Percentiles rank a stretch among this genome's conserved stretches.
phyloP scores from a whole-genome alignment of 179 eudicot genomes.

The Camellia oleifera region DNA sequence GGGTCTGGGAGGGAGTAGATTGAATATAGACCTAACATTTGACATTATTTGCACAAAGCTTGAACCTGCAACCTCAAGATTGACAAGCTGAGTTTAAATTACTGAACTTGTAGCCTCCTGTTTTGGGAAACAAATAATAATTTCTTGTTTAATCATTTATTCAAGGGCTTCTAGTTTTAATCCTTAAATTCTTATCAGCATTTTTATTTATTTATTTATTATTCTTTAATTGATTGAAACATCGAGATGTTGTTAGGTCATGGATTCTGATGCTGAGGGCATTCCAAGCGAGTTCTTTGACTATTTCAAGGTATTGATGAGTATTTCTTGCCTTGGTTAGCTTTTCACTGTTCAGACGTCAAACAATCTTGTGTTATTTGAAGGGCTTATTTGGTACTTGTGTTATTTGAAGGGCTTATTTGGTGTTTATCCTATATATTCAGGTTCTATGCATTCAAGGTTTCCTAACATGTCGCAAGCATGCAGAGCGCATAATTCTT shows the following conservation, averaged over 20 bases:
- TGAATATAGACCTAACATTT: too few species aligned
- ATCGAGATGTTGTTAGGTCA: conserved; percentile 56
- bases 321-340: neutral
- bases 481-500: conserved; percentile 97
- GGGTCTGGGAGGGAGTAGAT: too few species aligned
- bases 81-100: too few species aligned
- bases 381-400: too few species aligned
- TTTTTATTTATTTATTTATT: neutral
- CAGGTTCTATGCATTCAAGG: conserved; percentile 99
- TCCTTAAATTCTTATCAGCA: neutral
- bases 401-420: conserved; percentile 13
- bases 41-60: too few species aligned
- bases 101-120: too few species aligned
- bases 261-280: conserved; percentile 99
- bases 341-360: neutral
- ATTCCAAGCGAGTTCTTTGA: conserved; percentile 96
- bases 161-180: neutral
- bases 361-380: neutral
- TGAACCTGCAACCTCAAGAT: too few species aligned
- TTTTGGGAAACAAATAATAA: neutral
- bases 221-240: conserved; percentile 11
- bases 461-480: conserved; percentile 93
- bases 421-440: conserved; percentile 18
- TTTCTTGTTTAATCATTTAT: neutral
- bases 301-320: conserved; percentile 70